phyloP scores from a whole-genome alignment of 1,284 basidiomycete species.

The Gymnopus androsaceus region DNA sequence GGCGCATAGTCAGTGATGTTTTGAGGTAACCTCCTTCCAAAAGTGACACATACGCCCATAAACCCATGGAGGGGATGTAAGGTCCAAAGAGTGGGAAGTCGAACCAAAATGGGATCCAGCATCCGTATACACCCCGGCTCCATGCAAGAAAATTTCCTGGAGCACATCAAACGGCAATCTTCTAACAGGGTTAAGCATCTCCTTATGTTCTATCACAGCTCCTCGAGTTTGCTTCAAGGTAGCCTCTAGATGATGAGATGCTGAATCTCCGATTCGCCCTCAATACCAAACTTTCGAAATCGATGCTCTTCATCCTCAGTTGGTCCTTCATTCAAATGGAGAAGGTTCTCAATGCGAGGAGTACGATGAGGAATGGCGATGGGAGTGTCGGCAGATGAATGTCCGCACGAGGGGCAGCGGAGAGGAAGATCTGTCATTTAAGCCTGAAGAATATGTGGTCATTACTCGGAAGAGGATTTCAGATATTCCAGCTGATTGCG shows the following conservation, averaged over 20 bases:
- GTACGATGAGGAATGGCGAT: not conserved
- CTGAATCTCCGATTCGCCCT: not conserved
- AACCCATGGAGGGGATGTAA: no score
- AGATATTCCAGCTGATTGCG: no score
- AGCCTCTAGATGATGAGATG: not conserved
- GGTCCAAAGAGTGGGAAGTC: no score
- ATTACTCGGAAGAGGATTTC: no score
- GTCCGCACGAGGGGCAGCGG: not conserved
- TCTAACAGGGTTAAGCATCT: not conserved
- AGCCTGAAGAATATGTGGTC: no score
- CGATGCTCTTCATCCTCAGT: not conserved
- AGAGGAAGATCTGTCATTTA: no score
- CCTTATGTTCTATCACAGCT: not conserved
- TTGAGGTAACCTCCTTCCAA: no score
- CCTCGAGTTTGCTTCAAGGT: not conserved
- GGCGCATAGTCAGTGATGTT: no score
- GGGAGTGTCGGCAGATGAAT: not conserved
- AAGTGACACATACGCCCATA: no score
- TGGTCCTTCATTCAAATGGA: not conserved
- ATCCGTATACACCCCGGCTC: no score
- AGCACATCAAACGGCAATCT: not conserved
- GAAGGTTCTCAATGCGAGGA: not conserved
- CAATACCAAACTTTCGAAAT: not conserved
- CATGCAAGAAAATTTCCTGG: no score
- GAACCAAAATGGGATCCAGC: no score